phyloP scores from a whole-genome alignment of 2,329 filamentous ascomycete species.

The Cercospora sp. region DNA sequence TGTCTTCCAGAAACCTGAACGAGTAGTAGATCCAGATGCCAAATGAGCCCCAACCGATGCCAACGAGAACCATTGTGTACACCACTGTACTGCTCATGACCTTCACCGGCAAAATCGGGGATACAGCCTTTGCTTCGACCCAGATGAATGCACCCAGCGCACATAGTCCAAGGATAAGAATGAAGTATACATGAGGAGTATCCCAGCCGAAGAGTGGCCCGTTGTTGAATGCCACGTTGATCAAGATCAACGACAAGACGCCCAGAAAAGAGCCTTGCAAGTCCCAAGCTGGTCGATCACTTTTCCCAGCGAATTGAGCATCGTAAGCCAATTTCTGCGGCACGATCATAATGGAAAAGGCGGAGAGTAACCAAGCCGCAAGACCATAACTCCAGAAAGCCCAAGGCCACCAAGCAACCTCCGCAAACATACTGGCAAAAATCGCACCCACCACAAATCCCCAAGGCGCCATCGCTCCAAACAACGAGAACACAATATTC shows the following conservation, averaged over 20 bases:
- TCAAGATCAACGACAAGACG: conserved; percentile 35
- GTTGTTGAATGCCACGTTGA: conserved; percentile 40
- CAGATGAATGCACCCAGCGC: conserved; percentile 35
- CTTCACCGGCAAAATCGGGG: conserved; percentile 32
- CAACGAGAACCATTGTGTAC: conserved; percentile 34
- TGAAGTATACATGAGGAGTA: conserved; percentile 33
- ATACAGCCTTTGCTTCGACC: conserved; percentile 32
- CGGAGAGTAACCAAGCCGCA: conserved; percentile 28
- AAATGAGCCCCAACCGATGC: conserved; percentile 37
- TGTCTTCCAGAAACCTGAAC: conserved; percentile 38
- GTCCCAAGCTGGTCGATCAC: conserved; percentile 27
- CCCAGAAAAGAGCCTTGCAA: conserved; percentile 33
- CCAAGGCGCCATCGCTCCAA: conserved; percentile 41
- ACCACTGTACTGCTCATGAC: conserved; percentile 31
- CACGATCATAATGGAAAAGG: conserved; percentile 32
- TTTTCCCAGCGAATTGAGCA: conserved; percentile 22
- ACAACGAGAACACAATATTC: conserved; percentile 43
- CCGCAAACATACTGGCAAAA: conserved; percentile 39
- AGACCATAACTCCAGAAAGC: conserved; percentile 37
- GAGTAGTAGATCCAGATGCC: conserved; percentile 40
- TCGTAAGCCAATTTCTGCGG: conserved; percentile 28
- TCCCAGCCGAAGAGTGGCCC: conserved; percentile 38
- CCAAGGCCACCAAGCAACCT: conserved; percentile 40
- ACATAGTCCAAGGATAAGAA: conserved; percentile 35
- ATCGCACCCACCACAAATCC: conserved; percentile 40